Percentiles rank a stretch among this genome's conserved stretches.
Evolutionary conservation across 2,329 filamentous ascomycete genomes (phyloP).

Genomic region (Alternaria hordeiaustralica): DNA sequence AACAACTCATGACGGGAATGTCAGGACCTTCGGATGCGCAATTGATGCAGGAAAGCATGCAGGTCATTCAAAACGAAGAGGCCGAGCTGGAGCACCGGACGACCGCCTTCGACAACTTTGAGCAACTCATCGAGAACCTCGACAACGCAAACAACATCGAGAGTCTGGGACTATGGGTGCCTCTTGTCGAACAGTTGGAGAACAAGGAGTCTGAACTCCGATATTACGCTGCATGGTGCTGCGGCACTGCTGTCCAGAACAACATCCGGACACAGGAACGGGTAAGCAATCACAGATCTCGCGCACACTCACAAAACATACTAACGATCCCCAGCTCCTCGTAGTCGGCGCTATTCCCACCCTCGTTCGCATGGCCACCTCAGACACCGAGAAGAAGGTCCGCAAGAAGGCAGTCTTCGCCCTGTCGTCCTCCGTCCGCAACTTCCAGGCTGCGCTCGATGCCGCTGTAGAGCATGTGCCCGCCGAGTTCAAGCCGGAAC

Average conservation of each 20-base stretch:
- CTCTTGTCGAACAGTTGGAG: conserved; percentile 73
- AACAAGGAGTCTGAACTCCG: conserved; percentile 75
- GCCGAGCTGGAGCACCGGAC: conserved; percentile 22
- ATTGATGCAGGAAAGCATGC: conserved; percentile 86
- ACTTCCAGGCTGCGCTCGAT: conserved; percentile 80
- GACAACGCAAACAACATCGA: conserved; percentile 97
- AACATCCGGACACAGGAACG: conserved; percentile 85
- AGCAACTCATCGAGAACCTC: conserved; percentile 52
- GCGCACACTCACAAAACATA: neutral
- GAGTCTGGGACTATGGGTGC: conserved; percentile 79
- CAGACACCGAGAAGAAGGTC: conserved; percentile 67
- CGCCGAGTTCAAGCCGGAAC: conserved; percentile 63
- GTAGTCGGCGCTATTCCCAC: conserved; percentile 70
- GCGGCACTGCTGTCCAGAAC: conserved; percentile 95
- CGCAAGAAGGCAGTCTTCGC: conserved; percentile 90
- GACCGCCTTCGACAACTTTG: conserved; percentile 38
- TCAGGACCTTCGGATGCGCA: conserved; percentile 74
- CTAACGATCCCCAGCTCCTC: conserved; percentile 54
- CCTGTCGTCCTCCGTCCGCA: conserved; percentile 82
- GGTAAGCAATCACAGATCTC: conserved; percentile 44
- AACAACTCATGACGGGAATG: conserved; percentile 12
- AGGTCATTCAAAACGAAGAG: conserved; percentile 67
- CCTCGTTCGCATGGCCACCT: conserved; percentile 69
- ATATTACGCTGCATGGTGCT: conserved; percentile 90
- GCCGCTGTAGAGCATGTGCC: conserved; percentile 71